phyloP scores from a whole-genome alignment of 129 eudicot genomes.

The Centella asiatica region DNA sequence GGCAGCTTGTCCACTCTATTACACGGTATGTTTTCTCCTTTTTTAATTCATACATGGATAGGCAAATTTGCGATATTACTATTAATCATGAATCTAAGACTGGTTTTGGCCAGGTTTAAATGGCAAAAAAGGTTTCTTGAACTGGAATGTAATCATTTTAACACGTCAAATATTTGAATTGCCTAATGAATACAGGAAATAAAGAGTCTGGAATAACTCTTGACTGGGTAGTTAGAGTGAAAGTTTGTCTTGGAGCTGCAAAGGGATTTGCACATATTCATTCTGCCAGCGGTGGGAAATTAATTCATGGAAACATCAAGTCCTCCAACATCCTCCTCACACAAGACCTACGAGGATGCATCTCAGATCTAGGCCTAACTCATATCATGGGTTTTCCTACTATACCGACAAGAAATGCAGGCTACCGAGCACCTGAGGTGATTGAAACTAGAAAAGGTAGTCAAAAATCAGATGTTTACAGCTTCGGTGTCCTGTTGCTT shows the following conservation, averaged over 20 bases:
- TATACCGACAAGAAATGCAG: slow-evolving; percentile 44
- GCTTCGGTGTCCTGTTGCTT: slow-evolving; percentile 78
- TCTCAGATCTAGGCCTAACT: slow-evolving; percentile 71
- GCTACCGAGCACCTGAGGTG: slow-evolving; percentile 77
- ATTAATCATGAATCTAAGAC: neutral
- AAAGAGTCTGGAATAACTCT: slow-evolving; percentile 53
- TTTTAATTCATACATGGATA: neutral
- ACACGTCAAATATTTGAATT: neutral
- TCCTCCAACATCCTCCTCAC: slow-evolving; percentile 69
- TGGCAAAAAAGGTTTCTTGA: neutral
- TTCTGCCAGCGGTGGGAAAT: slow-evolving; percentile 33
- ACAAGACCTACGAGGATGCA: slow-evolving; percentile 40
- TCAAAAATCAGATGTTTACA: slow-evolving; percentile 71
- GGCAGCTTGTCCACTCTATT: slow-evolving; percentile 58
- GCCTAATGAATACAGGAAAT: slow-evolving; percentile 41
- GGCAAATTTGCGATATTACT: too few species aligned
- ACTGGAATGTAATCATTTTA: too few species aligned
- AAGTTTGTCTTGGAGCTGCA: slow-evolving; percentile 55
- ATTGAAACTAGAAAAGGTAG: slow-evolving; percentile 48
- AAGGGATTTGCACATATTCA: slow-evolving; percentile 82
- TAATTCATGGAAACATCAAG: slow-evolving; percentile 76
- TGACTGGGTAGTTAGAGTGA: slow-evolving; percentile 69
- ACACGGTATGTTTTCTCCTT: slow-evolving; percentile 41
- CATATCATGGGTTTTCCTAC: slow-evolving; percentile 57
- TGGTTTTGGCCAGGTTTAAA: neutral